Evolutionary conservation across 2,329 filamentous ascomycete species (phyloP).

Genomic region (Ascochyta koolunga): DNA sequence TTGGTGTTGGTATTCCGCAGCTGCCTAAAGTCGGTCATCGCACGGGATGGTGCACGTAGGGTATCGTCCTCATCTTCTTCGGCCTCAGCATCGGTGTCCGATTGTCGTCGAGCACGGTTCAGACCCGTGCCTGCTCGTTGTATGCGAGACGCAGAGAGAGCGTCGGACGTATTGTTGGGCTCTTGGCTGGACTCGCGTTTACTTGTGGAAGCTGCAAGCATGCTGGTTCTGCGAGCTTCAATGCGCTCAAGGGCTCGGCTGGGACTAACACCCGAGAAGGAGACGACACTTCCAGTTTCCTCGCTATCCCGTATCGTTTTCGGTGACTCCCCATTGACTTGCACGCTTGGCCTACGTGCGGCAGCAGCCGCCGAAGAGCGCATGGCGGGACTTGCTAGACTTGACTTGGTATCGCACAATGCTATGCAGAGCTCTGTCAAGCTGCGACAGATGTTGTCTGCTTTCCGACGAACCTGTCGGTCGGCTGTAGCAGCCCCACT

Average conservation of each 20-base stretch:
- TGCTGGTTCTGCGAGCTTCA: constrained; percentile 51
- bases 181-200: constrained; percentile 43
- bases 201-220: constrained; percentile 27
- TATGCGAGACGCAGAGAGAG: constrained; percentile 36
- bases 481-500: constrained; percentile 70
- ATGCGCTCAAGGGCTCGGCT: constrained; percentile 51
- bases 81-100: constrained; percentile 40
- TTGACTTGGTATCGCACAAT: constrained; percentile 56
- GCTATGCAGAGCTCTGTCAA: constrained; percentile 91
- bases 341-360: constrained; percentile 44
- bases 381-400: constrained; percentile 38
- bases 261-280: constrained; percentile 37
- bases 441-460: constrained; percentile 89
- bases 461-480: constrained; percentile 84
- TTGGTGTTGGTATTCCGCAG: constrained; percentile 33
- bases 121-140: constrained; percentile 48
- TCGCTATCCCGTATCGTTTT: constrained; percentile 43
- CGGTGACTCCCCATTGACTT: constrained; percentile 46
- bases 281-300: constrained; percentile 37
- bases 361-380: constrained; percentile 29
- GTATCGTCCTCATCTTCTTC: constrained; percentile 50
- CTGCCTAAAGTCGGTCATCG: constrained; percentile 54
- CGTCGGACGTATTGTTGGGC: constrained; percentile 23
- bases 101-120: constrained; percentile 42
- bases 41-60: constrained; percentile 55